Base-by-base conservation (phyloP, 257 asterid genomes). In the Linaria vulgaris region DNA sequence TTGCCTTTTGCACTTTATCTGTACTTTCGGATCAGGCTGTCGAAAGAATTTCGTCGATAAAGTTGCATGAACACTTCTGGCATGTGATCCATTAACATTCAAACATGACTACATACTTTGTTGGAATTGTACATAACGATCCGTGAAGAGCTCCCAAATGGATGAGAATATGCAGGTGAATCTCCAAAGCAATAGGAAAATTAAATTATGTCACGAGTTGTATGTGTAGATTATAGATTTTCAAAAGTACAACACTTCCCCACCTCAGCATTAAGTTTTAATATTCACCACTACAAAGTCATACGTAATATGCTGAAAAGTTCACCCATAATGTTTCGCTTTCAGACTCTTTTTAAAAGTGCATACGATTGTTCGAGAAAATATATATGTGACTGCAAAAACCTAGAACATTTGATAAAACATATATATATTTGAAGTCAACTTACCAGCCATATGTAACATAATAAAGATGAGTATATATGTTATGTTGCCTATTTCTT, bases 171-270 rank as follows among this genome's bases (percentile, higher is more conserved):
- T 69, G 72, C 66, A 64, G 72, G 60, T 54, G 70, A 6, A 12
- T 27, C 34, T 27, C 6, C 34, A 27, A 9, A 17, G 61, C 48
- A 31, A 60, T 52, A 54, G 4, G 1, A 56, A 41, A 16, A 39
- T 44, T 64, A 70, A 64, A 56, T 61, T 49, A 39, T 60, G 68
- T 75, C 74, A 75, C 80, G 72, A 71, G 74, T 46, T 49, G 72
- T 63, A 53, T 64, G 81, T 63, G 74, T 16, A 2, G 4, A 3
- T 2, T 27, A n/a, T 27, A 2, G 34, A 27, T 6, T 27, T 27
- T 27, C 70, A 75, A 52, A 74, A 65, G n/a, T n/a, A n/a, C 24
- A 45, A 69, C 78, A 45, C 16, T 74, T 69, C 44, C 54, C 44
- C 61, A 67, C 66, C 37, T 25, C 43, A 17, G 51, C 48, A 20